Evolutionary conservation across 2,329 filamentous ascomycete genomes (phyloP).

Genomic region (Aspergillus fumigatiaffinis): DNA sequence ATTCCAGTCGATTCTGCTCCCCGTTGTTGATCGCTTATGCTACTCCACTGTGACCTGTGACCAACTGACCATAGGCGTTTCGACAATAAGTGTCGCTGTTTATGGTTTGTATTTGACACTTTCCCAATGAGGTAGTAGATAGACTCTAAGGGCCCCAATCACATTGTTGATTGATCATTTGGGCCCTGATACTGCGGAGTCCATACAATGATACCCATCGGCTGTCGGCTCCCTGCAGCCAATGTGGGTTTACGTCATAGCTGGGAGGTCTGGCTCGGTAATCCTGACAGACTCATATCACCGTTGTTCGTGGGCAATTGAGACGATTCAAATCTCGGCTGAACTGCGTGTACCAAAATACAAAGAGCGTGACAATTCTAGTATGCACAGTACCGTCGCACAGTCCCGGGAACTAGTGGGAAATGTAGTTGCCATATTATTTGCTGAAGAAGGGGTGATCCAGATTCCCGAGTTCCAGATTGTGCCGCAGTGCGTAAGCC

Average conservation of each 20-base stretch:
- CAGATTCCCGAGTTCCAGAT: neutral
- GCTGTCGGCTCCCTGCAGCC: neutral
- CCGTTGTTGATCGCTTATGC: neutral
- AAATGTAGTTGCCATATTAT: neutral
- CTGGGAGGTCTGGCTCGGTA: neutral
- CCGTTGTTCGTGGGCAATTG: neutral
- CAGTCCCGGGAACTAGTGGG: neutral
- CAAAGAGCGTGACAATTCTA: neutral
- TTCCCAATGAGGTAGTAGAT: neutral
- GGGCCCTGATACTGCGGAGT: too few relatives aligned
- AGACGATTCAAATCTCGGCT: neutral
- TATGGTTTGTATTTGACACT: neutral
- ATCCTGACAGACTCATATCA: neutral
- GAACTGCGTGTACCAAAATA: neutral
- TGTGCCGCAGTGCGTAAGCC: neutral
- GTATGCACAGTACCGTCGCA: neutral
- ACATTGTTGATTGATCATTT: neutral
- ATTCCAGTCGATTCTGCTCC: neutral
- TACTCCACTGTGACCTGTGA: neutral
- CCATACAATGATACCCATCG: too few relatives aligned
- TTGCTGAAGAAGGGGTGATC: neutral
- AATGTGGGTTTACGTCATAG: neutral
- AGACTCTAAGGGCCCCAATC: neutral
- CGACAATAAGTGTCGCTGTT: too few relatives aligned
- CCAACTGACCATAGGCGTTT: too few relatives aligned